A percentile compares a stretch with the other conserved stretches of the same genome.
Conservation (phyloP, 768 basidiomycete species). For the Candolleomyces aberdarensis region DNA sequence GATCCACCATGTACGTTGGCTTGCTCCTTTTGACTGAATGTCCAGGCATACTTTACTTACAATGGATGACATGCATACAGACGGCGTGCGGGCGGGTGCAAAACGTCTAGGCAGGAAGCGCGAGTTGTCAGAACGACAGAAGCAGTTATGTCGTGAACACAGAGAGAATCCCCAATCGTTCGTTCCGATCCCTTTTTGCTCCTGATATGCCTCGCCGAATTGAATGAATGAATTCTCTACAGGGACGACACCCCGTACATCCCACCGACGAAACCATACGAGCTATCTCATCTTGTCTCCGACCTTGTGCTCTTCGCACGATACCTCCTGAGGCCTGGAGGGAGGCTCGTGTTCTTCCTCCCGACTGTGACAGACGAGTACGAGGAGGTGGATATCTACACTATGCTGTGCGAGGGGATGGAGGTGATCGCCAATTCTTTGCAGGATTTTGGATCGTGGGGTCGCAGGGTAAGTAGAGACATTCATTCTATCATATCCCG, state of each 20-base stretch:
- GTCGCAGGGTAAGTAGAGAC: slow-evolving; percentile 64
- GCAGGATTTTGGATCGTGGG: slow-evolving; percentile 96
- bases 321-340: slow-evolving; percentile 79
- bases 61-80: slow-evolving; percentile 32
- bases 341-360: slow-evolving; percentile 93
- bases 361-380: slow-evolving; percentile 92
- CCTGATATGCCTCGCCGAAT: too few relatives aligned
- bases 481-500: not conserved
- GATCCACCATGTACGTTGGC: slow-evolving; percentile 83
- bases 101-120: slow-evolving; percentile 75
- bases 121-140: slow-evolving; percentile 35
- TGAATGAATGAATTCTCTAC: not conserved
- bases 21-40: not conserved
- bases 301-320: slow-evolving; percentile 83
- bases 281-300: slow-evolving; percentile 74
- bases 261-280: slow-evolving; percentile 90
- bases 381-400: slow-evolving; percentile 78
- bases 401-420: slow-evolving; percentile 84
- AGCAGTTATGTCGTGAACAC: slow-evolving; percentile 35
- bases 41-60: not conserved
- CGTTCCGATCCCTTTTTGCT: slow-evolving; percentile 19
- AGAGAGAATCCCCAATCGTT: slow-evolving; percentile 41
- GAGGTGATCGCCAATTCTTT: slow-evolving; percentile 82
- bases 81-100: slow-evolving; percentile 89
- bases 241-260: slow-evolving; percentile 71